Evolutionary conservation across 768 basidiomycete genomes (phyloP), one percentile per base, ranked within the genome.

Genomic region (Suillus ampliporus): DNA sequence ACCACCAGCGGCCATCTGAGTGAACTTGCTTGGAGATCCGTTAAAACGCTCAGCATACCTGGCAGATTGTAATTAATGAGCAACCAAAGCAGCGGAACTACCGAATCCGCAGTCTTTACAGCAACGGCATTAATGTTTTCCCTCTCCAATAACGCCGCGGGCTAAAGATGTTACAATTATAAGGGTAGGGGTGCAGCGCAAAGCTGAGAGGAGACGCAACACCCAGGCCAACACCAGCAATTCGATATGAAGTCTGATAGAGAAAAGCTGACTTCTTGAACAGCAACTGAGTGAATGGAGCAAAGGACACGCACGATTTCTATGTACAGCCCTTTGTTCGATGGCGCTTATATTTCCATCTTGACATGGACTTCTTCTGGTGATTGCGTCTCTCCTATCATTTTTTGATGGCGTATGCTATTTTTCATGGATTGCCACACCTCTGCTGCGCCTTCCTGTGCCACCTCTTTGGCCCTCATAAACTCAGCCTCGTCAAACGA

Each of bases 341-440:
- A 23, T 19, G 9, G 23, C 3, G 11, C 11, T 56, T 65, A 65
- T 26, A 81, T 80, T 57, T 83, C 82, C 76, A 84, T 80, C 64
- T 80, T 77, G 44, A 71, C 76, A 28, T 80, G 77, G 26, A 76
- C 73, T 6, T 74, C 74, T 15, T 74, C 73, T 15, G 56, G 31
- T 67, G 67, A 51, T 41, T 61, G 51, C 56, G 65, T 56, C 38
- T 51, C 48, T 37, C 63, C 68, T n/a, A 86, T 47, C 26, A 40
- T 28, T 28, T 56, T 26, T 17, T 56, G 54, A 26, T 6, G 38
- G 17, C 38, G 37, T 19, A 56, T 56, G 58, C 78, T 82, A 53
- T 73, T 65, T 72, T 83, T 85, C 69, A 89, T 79, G 34, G 70
- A 71, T 51, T 63, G 65, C 79, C 86, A 87, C 2, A 91, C 81